Evolutionary conservation across 345 rosid species (phyloP).

Genomic region (Trapa bicornis): DNA sequence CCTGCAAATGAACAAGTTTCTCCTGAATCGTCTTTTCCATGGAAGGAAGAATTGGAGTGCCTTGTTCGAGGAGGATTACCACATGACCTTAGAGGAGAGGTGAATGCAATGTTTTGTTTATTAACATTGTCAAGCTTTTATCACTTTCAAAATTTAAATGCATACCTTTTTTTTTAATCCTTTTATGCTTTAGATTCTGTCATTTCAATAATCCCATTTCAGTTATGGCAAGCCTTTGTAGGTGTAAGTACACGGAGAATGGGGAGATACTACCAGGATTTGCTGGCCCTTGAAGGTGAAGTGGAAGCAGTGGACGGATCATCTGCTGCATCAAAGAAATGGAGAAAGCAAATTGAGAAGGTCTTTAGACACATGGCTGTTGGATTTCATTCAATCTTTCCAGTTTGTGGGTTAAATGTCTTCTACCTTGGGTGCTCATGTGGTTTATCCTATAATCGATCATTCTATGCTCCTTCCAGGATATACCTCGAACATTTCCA

Average conservation of each 20-base stretch:
- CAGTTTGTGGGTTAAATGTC: slow-evolving; percentile 41
- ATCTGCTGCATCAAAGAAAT: slow-evolving; percentile 36
- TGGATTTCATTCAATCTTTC: slow-evolving; percentile 45
- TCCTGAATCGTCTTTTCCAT: slow-evolving; percentile 37
- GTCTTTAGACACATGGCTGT: slow-evolving; percentile 51
- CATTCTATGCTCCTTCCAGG: slow-evolving; percentile 38
- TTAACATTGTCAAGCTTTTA: background rate
- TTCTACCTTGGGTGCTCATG: slow-evolving; percentile 20
- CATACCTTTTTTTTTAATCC: slow-evolving; percentile 1
- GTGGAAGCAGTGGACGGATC: slow-evolving; percentile 24
- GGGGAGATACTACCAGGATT: slow-evolving; percentile 63
- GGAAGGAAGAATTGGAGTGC: slow-evolving; percentile 75
- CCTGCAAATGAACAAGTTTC: slow-evolving; percentile 15
- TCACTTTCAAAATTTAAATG: slow-evolving; percentile 6
- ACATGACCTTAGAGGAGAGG: slow-evolving; percentile 94
- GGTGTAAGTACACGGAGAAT: slow-evolving; percentile 76
- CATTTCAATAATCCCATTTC: slow-evolving; percentile 4
- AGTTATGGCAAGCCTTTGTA: slow-evolving; percentile 98
- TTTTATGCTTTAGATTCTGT: background rate
- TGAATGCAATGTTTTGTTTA: slow-evolving; percentile 9
- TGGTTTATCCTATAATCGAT: slow-evolving; percentile 26
- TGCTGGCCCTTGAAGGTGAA: slow-evolving; percentile 54
- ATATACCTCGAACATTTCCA: slow-evolving; percentile 87
- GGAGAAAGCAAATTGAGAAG: slow-evolving; percentile 96
- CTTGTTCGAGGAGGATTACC: slow-evolving; percentile 95